Base-by-base conservation (phyloP, 768 basidiomycete species). In the Tylopilus rubrobrunneus region DNA sequence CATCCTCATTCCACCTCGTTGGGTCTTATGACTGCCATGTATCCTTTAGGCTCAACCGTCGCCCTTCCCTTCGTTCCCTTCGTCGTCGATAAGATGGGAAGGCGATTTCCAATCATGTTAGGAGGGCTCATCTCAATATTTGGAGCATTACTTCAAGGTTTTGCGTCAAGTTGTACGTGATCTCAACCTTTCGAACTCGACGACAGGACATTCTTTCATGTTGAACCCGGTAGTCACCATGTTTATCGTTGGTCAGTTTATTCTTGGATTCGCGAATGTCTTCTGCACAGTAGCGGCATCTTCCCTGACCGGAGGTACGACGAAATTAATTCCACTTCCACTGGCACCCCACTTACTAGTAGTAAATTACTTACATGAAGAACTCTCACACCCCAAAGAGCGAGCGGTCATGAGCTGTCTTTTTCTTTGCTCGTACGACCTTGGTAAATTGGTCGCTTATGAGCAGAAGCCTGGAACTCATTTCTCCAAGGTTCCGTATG, bases 21-120 rank as follows among this genome's bases (percentile, higher is more conserved):
- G 14, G 83, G 83, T 25, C 66, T 83, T 17, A 80, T 85, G 71
- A 77, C 76, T 9, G 71, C 82, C 0, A 76, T 81, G 59, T 84
- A 83, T 60, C 79, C 82, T 3, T 75, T 84, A 5, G 84, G 84
- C 10, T 78, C 79, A 4, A 76, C 84, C 21, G 56, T 72, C 19
- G 76, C 80, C 1, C 64, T 84, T 6, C 83, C 83, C 0, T 63
- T 81, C 15, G 53, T 48, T n/a, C 25, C 52, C 2, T 15, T 17
- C 9, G 5, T 47, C 25, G 52, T 47, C n/a, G 52, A 52, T 34
- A 47, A 34, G 39, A 1, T 48, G 9, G 52, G 52, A 17, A 53
- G 52, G 14, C 39, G 52, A 48, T 42, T 27, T 17, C 31, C 52
- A 12, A 53, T 53, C 19, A 19, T 53, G 3, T 21, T 53, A 4